These are phyloP conservation scores for Globisporangium acanthophoron DNA, from an alignment of 352 stramenopile genomes.

Conservation along the genomic window DNA sequence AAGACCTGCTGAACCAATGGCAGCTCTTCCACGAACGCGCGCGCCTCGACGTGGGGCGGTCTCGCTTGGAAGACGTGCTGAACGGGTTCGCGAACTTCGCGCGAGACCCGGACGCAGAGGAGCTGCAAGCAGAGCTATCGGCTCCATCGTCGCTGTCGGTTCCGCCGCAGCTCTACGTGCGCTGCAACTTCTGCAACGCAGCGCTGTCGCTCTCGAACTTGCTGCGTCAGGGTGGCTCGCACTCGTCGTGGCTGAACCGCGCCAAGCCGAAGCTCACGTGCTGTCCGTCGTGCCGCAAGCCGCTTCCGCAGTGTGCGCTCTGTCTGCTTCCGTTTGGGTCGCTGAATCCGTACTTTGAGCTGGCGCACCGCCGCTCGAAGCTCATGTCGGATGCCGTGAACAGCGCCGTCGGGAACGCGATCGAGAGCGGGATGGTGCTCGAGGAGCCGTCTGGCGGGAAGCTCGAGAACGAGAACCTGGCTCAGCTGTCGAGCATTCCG, in stretches of 20 bases:
- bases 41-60: slow-evolving; percentile 90
- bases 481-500: slow-evolving; percentile 88
- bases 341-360: slow-evolving; percentile 94
- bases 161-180: slow-evolving; percentile 88
- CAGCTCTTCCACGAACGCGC: slow-evolving; percentile 92
- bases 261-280: slow-evolving; percentile 89
- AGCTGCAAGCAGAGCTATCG: slow-evolving; percentile 37
- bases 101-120: slow-evolving; percentile 36
- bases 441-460: slow-evolving; percentile 47
- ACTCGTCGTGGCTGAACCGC: slow-evolving; percentile 85
- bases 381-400: slow-evolving; percentile 50
- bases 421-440: slow-evolving; percentile 30
- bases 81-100: slow-evolving; percentile 68
- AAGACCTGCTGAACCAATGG: slow-evolving; percentile 90
- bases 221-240: slow-evolving; percentile 83
- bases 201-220: slow-evolving; percentile 88
- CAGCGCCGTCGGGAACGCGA: slow-evolving; percentile 22
- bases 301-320: slow-evolving; percentile 89
- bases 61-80: slow-evolving; percentile 84
- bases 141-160: slow-evolving; percentile 48
- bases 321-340: slow-evolving; percentile 92
- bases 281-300: slow-evolving; percentile 91
- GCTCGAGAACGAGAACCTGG: slow-evolving; percentile 79
- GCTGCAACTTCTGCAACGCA: slow-evolving; percentile 94
- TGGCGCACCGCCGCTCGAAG: slow-evolving; percentile 78